Percentiles rank a stretch among this genome's conserved stretches.
Evolutionary conservation across 805 yeast genomes (phyloP).

Genomic region (Pichia cephalocereana): DNA sequence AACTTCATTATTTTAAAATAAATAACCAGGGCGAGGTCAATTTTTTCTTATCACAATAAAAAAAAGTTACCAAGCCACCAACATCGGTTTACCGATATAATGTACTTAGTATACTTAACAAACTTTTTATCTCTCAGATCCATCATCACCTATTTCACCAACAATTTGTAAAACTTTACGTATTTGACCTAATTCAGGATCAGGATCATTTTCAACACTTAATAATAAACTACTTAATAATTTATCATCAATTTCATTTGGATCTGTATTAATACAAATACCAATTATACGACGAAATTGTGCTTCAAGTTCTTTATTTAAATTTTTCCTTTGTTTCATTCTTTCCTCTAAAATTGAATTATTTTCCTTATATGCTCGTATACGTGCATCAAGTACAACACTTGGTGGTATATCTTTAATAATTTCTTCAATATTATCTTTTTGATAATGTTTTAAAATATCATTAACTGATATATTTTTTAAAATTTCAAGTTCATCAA

Average conservation of each 20-base stretch:
- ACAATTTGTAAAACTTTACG: slow-evolving; percentile 27
- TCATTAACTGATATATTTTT: slow-evolving; percentile 11
- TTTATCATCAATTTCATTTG: slow-evolving; percentile 48
- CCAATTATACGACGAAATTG: slow-evolving; percentile 87
- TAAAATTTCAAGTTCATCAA: not conserved
- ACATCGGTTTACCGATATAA: no score
- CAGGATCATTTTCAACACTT: slow-evolving; percentile 85
- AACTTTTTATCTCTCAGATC: no score
- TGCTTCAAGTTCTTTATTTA: slow-evolving; percentile 49
- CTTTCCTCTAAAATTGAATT: slow-evolving; percentile 46
- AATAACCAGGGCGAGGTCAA: no score
- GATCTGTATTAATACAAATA: slow-evolving; percentile 81
- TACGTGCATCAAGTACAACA: slow-evolving; percentile 59
- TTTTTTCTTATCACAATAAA: no score
- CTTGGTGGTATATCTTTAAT: slow-evolving; percentile 35
- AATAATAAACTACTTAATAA: slow-evolving; percentile 76
- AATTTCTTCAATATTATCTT: slow-evolving; percentile 7
- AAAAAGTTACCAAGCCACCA: no score
- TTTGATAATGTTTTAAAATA: slow-evolving; percentile 3
- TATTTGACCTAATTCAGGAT: slow-evolving; percentile 29
- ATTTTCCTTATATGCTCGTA: slow-evolving; percentile 70
- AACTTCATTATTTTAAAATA: no score
- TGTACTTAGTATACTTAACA: no score
- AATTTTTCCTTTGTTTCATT: slow-evolving; percentile 41
- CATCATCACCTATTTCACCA: slow-evolving; percentile 12